These are phyloP conservation scores for Trametes hirsuta DNA, from an alignment of 1,284 basidiomycete genomes.

Conservation along the genomic window DNA sequence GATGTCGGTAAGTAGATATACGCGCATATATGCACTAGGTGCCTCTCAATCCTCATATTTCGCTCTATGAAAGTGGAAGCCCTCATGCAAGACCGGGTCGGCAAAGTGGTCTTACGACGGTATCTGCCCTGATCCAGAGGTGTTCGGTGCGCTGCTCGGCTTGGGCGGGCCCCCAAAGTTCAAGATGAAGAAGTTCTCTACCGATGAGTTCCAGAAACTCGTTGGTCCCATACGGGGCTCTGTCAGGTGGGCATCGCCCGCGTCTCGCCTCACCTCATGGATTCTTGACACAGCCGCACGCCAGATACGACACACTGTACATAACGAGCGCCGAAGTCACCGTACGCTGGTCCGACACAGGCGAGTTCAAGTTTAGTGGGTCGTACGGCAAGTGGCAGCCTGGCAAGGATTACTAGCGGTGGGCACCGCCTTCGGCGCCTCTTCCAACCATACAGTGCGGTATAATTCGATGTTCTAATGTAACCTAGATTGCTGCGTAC, in stretches of 20 bases:
- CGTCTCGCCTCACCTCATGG: neutral
- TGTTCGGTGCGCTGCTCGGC: constrained; percentile 53
- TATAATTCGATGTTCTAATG: neutral
- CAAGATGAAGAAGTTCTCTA: constrained; percentile 53
- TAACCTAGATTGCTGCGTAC: neutral
- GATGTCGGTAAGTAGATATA: constrained; percentile 44
- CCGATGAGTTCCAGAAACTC: constrained; percentile 45
- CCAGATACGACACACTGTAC: constrained; percentile 45
- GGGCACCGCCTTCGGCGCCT: neutral
- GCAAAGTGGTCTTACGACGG: constrained; percentile 60
- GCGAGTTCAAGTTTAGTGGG: constrained; percentile 57
- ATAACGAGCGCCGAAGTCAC: constrained; percentile 50
- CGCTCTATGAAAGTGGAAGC: constrained; percentile 46
- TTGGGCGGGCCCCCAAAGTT: constrained; percentile 51
- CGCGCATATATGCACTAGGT: constrained; percentile 2
- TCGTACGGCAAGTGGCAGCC: constrained; percentile 39
- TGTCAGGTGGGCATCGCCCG: constrained; percentile 29
- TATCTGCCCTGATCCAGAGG: constrained; percentile 52
- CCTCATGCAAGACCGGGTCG: constrained; percentile 51
- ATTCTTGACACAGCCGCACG: neutral
- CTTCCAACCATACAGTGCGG: neutral
- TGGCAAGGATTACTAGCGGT: neutral
- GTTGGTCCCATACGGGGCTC: constrained; percentile 38
- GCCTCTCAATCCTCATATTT: constrained; percentile 1
- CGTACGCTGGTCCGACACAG: constrained; percentile 51